Percentiles rank a stretch among this genome's conserved stretches.
Conservation (phyloP, 345 rosid species). For the Eucalyptus tenuipes region DNA sequence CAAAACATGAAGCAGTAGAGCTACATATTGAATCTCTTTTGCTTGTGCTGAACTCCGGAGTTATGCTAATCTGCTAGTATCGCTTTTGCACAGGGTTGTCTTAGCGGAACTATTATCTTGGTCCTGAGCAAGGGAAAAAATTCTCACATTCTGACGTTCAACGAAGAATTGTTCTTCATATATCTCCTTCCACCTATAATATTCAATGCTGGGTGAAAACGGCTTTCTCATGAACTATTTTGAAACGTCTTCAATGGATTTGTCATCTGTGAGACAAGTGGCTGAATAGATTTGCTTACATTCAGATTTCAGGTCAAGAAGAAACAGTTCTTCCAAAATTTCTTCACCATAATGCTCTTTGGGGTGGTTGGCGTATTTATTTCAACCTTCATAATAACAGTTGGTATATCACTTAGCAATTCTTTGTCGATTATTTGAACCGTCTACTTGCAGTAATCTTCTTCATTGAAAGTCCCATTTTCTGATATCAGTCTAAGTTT, state of each 20-base stretch:
- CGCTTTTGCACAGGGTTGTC: conserved; percentile 35
- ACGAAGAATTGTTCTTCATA: conserved; percentile 77
- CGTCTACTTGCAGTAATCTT: background rate
- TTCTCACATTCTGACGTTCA: conserved; percentile 66
- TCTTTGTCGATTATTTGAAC: background rate
- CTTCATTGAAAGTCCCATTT: background rate
- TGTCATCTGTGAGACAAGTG: background rate
- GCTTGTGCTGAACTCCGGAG: background rate
- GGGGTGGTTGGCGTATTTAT: conserved; percentile 78
- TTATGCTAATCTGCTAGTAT: background rate
- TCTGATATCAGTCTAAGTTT: background rate
- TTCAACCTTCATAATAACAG: conserved; percentile 42
- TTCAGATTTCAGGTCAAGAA: conserved; percentile 91
- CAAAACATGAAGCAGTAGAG: background rate
- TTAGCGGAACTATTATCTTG: conserved; percentile 50
- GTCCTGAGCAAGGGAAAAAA: conserved; percentile 54
- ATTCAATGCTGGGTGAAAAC: conserved; percentile 83
- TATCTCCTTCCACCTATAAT: conserved; percentile 96
- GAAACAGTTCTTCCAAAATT: conserved; percentile 81
- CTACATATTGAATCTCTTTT: background rate
- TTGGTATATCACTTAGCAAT: conserved; percentile 25
- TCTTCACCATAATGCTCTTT: conserved; percentile 67
- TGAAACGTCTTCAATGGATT: background rate
- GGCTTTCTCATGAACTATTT: background rate
- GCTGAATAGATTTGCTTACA: background rate